Evolutionary conservation across 2,329 filamentous ascomycete genomes (phyloP).

Genomic region (Chaetothyriales sp.): DNA sequence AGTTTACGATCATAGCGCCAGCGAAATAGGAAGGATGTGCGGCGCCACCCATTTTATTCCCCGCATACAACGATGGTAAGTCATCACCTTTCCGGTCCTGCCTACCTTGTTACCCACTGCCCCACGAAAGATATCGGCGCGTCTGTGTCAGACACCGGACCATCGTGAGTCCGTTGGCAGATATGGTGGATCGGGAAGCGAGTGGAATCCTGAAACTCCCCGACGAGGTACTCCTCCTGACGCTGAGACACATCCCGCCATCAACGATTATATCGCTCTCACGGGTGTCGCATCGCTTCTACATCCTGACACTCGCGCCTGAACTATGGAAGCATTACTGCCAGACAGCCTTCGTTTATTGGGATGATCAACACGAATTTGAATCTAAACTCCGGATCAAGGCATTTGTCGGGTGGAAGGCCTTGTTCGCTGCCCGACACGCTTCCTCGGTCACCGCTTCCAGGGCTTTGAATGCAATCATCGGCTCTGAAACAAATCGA

Average conservation of each 20-base stretch:
- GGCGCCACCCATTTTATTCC: not conserved
- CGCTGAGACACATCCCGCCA: constrained; percentile 52
- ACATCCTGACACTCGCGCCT: constrained; percentile 53
- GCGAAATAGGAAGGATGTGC: not conserved
- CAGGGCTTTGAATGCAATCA: constrained; percentile 50
- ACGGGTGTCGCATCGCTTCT: constrained; percentile 50
- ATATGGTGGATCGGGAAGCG: not conserved
- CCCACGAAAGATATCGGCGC: not conserved
- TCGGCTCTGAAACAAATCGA: constrained; percentile 57
- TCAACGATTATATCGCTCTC: constrained; percentile 39
- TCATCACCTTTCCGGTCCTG: not conserved
- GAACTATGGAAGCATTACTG: constrained; percentile 74
- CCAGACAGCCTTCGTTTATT: constrained; percentile 53
- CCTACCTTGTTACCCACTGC: not conserved
- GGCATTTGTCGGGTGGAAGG: constrained; percentile 47
- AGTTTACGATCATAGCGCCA: not conserved
- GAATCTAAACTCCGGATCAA: constrained; percentile 41
- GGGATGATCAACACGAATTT: constrained; percentile 55
- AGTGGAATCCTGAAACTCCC: constrained; percentile 37
- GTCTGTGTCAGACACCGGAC: too few species aligned
- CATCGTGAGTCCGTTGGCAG: not conserved
- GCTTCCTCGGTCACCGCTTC: constrained; percentile 40
- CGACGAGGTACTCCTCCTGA: constrained; percentile 71
- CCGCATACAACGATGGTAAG: not conserved
- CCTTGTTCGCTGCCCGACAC: constrained; percentile 46